Evolutionary conservation across 192 early-diverging fungal species (phyloP).

Genomic region (Podila clonocystis): DNA sequence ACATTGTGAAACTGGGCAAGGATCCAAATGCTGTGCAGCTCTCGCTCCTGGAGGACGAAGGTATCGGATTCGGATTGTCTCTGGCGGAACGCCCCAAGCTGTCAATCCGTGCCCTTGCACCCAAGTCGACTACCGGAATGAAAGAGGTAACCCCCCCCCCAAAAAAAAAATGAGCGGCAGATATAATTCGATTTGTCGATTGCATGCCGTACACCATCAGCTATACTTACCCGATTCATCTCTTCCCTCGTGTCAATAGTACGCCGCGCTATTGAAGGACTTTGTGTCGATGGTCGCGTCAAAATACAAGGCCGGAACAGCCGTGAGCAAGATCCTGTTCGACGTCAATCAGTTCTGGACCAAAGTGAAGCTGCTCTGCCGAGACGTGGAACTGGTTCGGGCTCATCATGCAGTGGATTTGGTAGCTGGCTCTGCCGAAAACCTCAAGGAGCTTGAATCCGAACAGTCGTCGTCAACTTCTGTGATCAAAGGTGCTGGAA

Average conservation of each 20-base stretch:
- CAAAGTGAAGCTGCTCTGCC: constrained; percentile 19
- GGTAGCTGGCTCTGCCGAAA: constrained; percentile 45
- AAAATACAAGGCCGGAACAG: constrained; percentile 33
- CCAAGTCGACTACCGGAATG: constrained; percentile 12
- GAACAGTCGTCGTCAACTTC: neutral
- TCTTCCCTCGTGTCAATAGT: too few species aligned
- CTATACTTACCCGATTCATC: too few species aligned
- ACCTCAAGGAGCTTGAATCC: constrained; percentile 37
- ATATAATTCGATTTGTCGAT: too few species aligned
- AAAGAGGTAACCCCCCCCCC: constrained; percentile 40
- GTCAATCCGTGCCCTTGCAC: constrained; percentile 13
- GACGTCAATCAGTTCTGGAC: constrained; percentile 40
- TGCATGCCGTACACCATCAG: too few species aligned
- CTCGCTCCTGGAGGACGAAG: constrained; percentile 11
- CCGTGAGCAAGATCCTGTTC: constrained; percentile 34
- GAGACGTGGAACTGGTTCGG: constrained; percentile 31
- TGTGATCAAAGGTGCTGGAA: neutral
- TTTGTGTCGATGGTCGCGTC: constrained; percentile 26
- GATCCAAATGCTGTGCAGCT: constrained; percentile 26
- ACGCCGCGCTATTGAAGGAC: constrained; percentile 11
- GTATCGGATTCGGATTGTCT: neutral
- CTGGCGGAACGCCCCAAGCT: constrained; percentile 11
- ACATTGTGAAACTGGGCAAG: constrained; percentile 23
- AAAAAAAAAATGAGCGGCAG: neutral
- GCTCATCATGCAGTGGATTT: constrained; percentile 42